Evolutionary conservation across 208 protist genomes (phyloP).

Genomic region (Trichomonas tenax): DNA sequence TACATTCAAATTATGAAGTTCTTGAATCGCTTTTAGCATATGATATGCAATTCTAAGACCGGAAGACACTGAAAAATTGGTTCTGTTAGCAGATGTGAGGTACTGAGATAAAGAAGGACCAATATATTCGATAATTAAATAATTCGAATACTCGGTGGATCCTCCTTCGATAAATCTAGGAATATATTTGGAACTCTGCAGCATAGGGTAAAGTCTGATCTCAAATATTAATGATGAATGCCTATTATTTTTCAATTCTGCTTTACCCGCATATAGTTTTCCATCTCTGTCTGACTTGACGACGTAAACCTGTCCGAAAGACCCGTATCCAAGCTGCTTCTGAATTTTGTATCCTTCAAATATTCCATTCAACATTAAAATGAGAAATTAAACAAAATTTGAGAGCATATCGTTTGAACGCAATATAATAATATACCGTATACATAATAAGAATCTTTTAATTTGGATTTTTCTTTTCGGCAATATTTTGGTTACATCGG

Average conservation of each 20-base stretch:
- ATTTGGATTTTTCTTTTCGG: too few species aligned
- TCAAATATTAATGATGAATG: background rate
- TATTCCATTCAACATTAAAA: background rate
- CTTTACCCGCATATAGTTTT: background rate
- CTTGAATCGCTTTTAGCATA: background rate
- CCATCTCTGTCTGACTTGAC: background rate
- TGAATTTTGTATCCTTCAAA: background rate
- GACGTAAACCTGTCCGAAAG: background rate
- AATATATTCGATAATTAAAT: background rate
- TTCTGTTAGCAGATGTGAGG: background rate
- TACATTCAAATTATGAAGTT: background rate
- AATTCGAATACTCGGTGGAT: background rate
- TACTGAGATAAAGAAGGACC: background rate
- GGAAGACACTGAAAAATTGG: background rate
- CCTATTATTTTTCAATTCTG: background rate
- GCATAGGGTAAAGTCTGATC: background rate
- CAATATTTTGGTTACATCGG: too few species aligned
- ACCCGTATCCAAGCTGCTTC: background rate
- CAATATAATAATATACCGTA: too few species aligned
- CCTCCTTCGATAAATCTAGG: background rate
- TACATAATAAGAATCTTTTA: too few species aligned
- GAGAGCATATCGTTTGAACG: too few species aligned
- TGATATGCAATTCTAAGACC: background rate
- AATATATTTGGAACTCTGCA: background rate
- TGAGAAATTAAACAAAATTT: too few species aligned